Base-by-base conservation (phyloP, 1,284 basidiomycete species). In the Ganoderma leucocontextum region DNA sequence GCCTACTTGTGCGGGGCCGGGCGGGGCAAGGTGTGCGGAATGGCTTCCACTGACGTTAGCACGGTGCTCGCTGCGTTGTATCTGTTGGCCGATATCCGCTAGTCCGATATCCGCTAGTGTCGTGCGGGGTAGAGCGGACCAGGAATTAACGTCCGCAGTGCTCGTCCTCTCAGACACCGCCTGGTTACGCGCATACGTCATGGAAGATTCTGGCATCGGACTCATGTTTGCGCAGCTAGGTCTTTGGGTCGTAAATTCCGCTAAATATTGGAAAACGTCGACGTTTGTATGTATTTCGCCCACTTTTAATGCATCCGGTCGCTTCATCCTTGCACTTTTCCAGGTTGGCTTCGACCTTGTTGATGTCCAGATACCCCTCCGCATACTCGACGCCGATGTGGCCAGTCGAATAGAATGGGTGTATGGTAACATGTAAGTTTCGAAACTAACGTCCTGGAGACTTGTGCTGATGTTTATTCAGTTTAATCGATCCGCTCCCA, bases 331-430 rank as follows among this genome's bases (percentile, higher is more conserved):
- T 1, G 1, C 5, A 8, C 4, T 58, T 35, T 35, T 38, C 7
- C 35, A 92, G 90, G 86, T 93, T 69, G 91, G 91, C 35, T 92
- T 91, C 76, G 91, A 93, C 77, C 81, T 93, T n/a, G 88, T 91
- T 44, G 87, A 91, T 70, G 80, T 92, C 4, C 91, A 93, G 79
- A 82, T 90, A 64, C 84, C 89, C 7, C 78, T 85, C 38, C 79
- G 79, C 17, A 70, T 87, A 36, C 74, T 92, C 15, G 85, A 88
- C 12, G 75, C 80, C 13, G 81, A 81, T 8, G 76, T 89, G 47
- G 84, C 86, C 1, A 76, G 78, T 12, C 86, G 91, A 38, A 85
- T 93, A 78, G 80, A 82, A 73, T 93, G 91, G 90, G 81, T 86
- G 36, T 87, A 91, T 71, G 91, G 91, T 35, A 93, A 93, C 74